Evolutionary conservation across 2,329 filamentous ascomycete species (phyloP).

Genomic region (Ascochyta lentis): DNA sequence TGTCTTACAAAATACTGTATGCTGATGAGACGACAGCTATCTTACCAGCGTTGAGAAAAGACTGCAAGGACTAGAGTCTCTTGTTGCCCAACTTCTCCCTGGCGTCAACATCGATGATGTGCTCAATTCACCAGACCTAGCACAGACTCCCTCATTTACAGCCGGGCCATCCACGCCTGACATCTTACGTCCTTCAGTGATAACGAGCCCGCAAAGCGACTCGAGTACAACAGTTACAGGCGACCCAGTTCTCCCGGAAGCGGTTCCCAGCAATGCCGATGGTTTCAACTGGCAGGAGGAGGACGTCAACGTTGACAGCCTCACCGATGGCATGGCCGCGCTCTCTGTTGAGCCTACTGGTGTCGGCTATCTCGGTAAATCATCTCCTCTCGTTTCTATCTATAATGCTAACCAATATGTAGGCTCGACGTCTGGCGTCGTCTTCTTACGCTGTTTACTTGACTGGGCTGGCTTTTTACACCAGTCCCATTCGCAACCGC

Average conservation of each 20-base stretch:
- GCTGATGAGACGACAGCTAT: conserved; percentile 17
- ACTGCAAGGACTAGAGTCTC: conserved; percentile 24
- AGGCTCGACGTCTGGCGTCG: conserved; percentile 37
- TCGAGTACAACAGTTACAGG: conserved; percentile 11
- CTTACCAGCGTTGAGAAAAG: conserved; percentile 33
- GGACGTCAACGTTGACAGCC: conserved; percentile 25
- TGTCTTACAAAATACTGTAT: not conserved
- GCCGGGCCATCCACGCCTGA: conserved; percentile 18
- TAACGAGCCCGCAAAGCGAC: conserved; percentile 22
- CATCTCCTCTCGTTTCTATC: not conserved
- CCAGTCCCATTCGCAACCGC: conserved; percentile 25
- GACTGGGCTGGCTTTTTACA: conserved; percentile 38
- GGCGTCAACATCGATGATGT: conserved; percentile 31
- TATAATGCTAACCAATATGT: not conserved
- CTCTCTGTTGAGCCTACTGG: conserved; percentile 37
- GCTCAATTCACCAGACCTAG: conserved; percentile 23
- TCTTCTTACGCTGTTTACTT: conserved; percentile 33
- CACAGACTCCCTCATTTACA: conserved; percentile 9
- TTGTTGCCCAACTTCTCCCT: conserved; percentile 29
- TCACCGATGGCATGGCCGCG: conserved; percentile 37
- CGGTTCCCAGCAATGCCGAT: conserved; percentile 33
- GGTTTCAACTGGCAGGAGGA: conserved; percentile 37
- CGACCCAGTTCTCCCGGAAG: conserved; percentile 32
- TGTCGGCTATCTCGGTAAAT: conserved; percentile 34
- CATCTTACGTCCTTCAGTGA: conserved; percentile 4